Evolutionary conservation across 371 early-diverging fungal species (phyloP), one percentile per base, ranked within the genome.

Genomic region (Actinomucor elegans): DNA sequence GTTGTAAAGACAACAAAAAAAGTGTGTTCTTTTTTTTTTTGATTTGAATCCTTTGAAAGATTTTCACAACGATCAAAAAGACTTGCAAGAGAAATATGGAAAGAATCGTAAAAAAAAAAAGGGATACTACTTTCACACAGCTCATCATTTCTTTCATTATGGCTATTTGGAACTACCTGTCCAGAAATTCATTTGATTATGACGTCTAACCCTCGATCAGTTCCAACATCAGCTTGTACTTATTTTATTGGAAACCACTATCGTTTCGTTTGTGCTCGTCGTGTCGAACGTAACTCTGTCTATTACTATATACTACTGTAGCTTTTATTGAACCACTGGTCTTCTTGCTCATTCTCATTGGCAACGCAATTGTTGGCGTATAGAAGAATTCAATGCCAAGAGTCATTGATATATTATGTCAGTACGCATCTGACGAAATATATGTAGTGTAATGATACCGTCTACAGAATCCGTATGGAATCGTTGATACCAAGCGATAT

Each of bases 261-360:
- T 24, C 35, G 12, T 33, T 34, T 27, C 42, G 26, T 45, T 53
- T 52, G 21, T 42, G 10, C 26, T 41, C 12, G 23, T 26, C 5
- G 10, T 44, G 9, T 21, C 46, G 23, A 36, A 55, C 14, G 11
- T 31, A 21, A 29, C 26, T 9, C n/a, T 11, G 14, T 11, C 20
- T 24, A 15, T n/a, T 21, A 29, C 3, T 20, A 24, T 64, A 85
- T 35, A 42, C 61, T 14, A 59, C 76, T 31, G 90, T 93, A 0
- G 97, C 98, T 9, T 97, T 91, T 80, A 98, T 97, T 31, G 99
- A 98, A 78, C 98, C 99, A 4, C 73, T 93, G 47, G 99, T 98
- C 29, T 97, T 98, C 60, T 73, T 97, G 54, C 76, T 98, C 34
- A 97, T 98, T 62, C 74, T 98, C 59, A 93, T 98, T 66, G 97